Conservation (phyloP, 2,329 filamentous ascomycete species). For the Myriangium duriaei region DNA sequence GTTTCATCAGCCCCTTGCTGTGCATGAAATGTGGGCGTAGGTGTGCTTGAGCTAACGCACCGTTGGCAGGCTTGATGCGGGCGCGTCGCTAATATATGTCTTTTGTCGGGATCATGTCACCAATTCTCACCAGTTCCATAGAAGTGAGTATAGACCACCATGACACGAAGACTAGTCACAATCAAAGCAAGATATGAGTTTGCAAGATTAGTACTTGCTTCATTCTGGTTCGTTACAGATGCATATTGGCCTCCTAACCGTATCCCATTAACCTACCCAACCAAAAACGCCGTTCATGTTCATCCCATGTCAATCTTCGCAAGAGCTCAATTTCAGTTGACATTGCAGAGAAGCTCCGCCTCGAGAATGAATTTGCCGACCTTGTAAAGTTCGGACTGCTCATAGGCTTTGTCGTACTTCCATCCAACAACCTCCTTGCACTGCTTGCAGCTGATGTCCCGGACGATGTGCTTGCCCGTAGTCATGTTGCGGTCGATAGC, state of each 20-base stretch:
- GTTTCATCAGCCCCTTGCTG: too few relatives aligned
- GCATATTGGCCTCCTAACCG: not conserved
- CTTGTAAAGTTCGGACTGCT: slow-evolving; percentile 90
- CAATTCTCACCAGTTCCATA: too few relatives aligned
- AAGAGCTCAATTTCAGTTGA: slow-evolving; percentile 32
- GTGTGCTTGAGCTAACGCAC: too few relatives aligned
- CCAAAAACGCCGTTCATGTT: not conserved
- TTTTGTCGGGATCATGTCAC: too few relatives aligned
- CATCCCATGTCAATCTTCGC: not conserved
- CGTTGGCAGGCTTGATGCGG: too few relatives aligned
- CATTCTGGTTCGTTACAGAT: not conserved
- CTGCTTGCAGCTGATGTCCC: slow-evolving; percentile 82
- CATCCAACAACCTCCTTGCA: slow-evolving; percentile 90
- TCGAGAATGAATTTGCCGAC: slow-evolving; percentile 97
- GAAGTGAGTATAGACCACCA: too few relatives aligned
- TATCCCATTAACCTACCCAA: too few relatives aligned
- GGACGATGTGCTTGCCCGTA: slow-evolving; percentile 84
- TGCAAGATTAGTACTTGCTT: too few relatives aligned
- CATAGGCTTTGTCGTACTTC: slow-evolving; percentile 98
- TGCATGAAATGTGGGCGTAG: too few relatives aligned
- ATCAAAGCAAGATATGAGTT: too few relatives aligned
- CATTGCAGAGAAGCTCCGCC: slow-evolving; percentile 74
- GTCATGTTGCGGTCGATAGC: slow-evolving; percentile 97
- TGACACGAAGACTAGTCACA: too few relatives aligned
- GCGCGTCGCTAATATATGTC: too few relatives aligned